These are phyloP conservation scores for Lactarius psammicola DNA, from an alignment of 768 basidiomycete species.

Conservation along the genomic window DNA sequence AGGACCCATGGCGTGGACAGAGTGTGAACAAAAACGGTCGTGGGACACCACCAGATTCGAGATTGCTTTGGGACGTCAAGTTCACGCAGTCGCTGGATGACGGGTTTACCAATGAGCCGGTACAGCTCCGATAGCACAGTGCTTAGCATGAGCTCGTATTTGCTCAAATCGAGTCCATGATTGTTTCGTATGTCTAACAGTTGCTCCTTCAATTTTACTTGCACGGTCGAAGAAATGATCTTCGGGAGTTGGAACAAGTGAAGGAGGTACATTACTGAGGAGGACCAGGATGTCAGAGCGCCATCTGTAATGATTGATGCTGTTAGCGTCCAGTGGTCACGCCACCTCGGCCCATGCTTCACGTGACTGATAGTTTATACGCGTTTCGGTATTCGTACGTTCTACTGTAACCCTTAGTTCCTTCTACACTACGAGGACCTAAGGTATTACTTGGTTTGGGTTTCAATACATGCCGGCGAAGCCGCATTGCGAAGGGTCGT, in stretches of 20 bases:
- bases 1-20: conserved; percentile 13
- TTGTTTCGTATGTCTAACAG: not conserved
- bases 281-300: too few relatives aligned
- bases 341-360: too few relatives aligned
- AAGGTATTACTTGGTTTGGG: too few relatives aligned
- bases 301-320: not conserved
- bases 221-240: not conserved
- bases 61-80: not conserved
- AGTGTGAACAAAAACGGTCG: not conserved
- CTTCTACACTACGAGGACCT: too few relatives aligned
- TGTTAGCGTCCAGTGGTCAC: too few relatives aligned
- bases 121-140: not conserved
- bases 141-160: not conserved
- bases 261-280: not conserved
- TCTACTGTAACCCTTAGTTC: too few relatives aligned
- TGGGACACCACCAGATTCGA: not conserved
- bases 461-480: too few relatives aligned
- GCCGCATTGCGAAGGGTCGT: not conserved
- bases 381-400: too few relatives aligned
- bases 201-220: not conserved
- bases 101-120: not conserved
- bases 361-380: too few relatives aligned
- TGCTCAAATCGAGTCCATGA: not conserved
- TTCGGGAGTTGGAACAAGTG: not conserved
- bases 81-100: not conserved